A percentile compares a stretch with the other conserved stretches of the same genome.
Conservation (phyloP, 768 basidiomycete genomes). For the Crassisporium funariophilum region DNA sequence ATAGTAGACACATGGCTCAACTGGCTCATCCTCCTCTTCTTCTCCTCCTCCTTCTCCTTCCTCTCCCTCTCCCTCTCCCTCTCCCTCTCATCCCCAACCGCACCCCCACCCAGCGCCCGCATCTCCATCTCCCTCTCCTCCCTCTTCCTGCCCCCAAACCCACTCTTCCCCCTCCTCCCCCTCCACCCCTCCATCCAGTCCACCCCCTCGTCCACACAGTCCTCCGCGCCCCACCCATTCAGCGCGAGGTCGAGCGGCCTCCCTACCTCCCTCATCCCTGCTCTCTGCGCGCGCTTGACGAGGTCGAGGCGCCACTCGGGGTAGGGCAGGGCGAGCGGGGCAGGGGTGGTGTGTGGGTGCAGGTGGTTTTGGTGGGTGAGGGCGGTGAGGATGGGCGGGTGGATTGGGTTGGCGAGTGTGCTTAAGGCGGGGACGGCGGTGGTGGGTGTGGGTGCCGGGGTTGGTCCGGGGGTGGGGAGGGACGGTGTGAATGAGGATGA, state of each 20-base stretch:
- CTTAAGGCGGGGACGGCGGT: not conserved
- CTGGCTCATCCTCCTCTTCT: conserved; percentile 10
- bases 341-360: conserved; percentile 12
- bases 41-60: conserved; percentile 10
- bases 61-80: conserved; percentile 2
- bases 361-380: not conserved
- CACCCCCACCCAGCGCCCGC: not conserved
- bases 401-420: not conserved
- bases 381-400: conserved; percentile 4
- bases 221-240: conserved; percentile 16
- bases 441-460: not conserved
- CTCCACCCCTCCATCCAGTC: not conserved
- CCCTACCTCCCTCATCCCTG: conserved; percentile 60
- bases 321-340: conserved; percentile 51
- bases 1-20: conserved; percentile 14
- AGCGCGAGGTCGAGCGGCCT: conserved; percentile 53
- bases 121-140: conserved; percentile 1
- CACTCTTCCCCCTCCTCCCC: not conserved
- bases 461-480: not conserved
- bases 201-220: conserved; percentile 5
- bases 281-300: conserved; percentile 51
- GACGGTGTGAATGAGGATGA: conserved; percentile 43
- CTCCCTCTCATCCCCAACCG: not conserved
- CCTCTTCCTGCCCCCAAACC: conserved; percentile 8
- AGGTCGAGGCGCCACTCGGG: conserved; percentile 67